These are phyloP conservation scores for Sparassis latifolia DNA, from an alignment of 1,284 basidiomycete genomes.

Conservation along the genomic window DNA sequence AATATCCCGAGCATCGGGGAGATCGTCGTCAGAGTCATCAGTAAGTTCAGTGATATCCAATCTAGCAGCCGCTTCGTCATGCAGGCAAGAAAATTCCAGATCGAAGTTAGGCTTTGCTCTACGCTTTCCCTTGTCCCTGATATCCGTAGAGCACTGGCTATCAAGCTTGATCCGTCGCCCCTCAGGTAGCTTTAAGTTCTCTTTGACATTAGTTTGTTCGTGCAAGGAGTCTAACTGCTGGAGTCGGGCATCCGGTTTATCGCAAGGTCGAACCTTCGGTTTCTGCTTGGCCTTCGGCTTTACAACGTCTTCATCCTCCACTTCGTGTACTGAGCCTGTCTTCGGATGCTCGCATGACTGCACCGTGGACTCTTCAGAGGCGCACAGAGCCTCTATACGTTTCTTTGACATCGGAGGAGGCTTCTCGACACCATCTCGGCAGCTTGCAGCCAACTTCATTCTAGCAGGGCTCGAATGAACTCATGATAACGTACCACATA, in stretches of 20 bases:
- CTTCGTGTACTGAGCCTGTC: not conserved
- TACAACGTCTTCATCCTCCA: not conserved
- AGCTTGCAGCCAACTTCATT: conserved; percentile 56
- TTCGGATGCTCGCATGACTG: not conserved
- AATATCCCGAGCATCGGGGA: conserved; percentile 38
- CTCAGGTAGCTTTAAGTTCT: conserved; percentile 33
- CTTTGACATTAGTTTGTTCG: conserved; percentile 34
- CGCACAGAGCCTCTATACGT: conserved; percentile 16
- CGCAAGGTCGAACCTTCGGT: conserved; percentile 9
- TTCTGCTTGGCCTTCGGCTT: conserved; percentile 14
- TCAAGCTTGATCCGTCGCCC: conserved; percentile 44
- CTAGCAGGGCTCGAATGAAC: not conserved
- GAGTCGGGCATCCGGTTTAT: conserved; percentile 27
- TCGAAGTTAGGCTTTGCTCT: conserved; percentile 41
- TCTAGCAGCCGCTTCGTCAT: conserved; percentile 21
- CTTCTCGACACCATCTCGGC: conserved; percentile 58
- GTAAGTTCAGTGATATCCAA: conserved; percentile 9
- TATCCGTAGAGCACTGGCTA: conserved; percentile 9
- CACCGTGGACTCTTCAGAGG: not conserved
- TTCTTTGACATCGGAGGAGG: conserved; percentile 38
- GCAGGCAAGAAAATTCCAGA: conserved; percentile 44
- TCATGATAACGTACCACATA: conserved; percentile 46
- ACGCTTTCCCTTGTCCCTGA: conserved; percentile 20
- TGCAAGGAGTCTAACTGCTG: conserved; percentile 41
- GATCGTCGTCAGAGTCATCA: conserved; percentile 31